These are phyloP conservation scores for Voacanga thouarsii DNA, from an alignment of 257 asterid genomes.

Conservation along the genomic window DNA sequence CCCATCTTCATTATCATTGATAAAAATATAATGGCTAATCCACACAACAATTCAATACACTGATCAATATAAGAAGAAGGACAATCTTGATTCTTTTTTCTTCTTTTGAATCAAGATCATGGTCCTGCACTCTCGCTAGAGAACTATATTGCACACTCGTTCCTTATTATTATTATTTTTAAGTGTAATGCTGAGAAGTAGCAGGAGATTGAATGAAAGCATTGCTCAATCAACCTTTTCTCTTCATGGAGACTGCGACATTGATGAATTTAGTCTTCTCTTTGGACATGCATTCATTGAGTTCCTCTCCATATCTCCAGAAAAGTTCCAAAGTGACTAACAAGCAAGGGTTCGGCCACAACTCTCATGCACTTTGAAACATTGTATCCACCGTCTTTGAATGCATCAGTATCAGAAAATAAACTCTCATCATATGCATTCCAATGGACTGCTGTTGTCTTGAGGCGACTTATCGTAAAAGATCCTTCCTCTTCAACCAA, in stretches of 20 bases:
- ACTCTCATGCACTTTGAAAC: constrained; percentile 61
- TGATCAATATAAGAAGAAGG: too few relatives aligned
- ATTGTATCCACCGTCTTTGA: constrained; percentile 29
- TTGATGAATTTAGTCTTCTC: constrained; percentile 21
- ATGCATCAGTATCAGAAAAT: neutral
- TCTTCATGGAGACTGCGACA: constrained; percentile 18
- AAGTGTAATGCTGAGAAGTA: too few relatives aligned
- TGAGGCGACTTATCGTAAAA: constrained; percentile 39
- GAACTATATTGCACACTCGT: too few relatives aligned
- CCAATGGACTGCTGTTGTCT: constrained; percentile 46
- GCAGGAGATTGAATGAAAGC: too few relatives aligned
- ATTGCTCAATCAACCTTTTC: neutral
- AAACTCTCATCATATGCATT: constrained; percentile 22
- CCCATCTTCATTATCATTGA: too few relatives aligned
- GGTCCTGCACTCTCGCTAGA: too few relatives aligned
- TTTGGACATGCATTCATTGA: constrained; percentile 17
- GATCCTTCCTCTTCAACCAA: constrained; percentile 52
- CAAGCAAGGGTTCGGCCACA: constrained; percentile 58
- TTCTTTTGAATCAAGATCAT: too few relatives aligned
- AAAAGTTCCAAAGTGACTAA: constrained; percentile 56
- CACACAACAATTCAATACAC: too few relatives aligned
- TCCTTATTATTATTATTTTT: too few relatives aligned
- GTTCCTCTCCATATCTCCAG: constrained; percentile 22
- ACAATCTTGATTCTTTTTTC: too few relatives aligned
- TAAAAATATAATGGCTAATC: too few relatives aligned